These are phyloP conservation scores for Beauveria rudraprayagi DNA, from an alignment of 2,329 filamentous ascomycete species.

Conservation along the genomic window DNA sequence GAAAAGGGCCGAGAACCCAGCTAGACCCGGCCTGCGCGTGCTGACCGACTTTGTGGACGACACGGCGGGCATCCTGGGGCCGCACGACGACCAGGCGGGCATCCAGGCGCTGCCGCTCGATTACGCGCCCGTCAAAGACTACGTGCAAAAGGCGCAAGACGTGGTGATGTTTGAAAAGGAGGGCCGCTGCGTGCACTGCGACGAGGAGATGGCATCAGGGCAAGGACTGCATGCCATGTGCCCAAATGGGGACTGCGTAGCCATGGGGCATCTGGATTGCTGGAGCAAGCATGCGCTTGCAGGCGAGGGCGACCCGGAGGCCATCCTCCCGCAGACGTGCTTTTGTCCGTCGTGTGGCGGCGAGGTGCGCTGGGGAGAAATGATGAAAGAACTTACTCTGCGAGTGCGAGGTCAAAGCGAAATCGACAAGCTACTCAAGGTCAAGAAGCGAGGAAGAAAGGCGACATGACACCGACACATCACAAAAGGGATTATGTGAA, in stretches of 20 bases:
- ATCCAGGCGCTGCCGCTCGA: slow-evolving; percentile 49
- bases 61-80: background rate
- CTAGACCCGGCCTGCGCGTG: slow-evolving; percentile 44
- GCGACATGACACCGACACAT: background rate
- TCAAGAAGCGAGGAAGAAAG: slow-evolving; percentile 26
- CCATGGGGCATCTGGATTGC: slow-evolving; percentile 52
- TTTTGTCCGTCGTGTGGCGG: slow-evolving; percentile 62
- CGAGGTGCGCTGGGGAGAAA: slow-evolving; percentile 59
- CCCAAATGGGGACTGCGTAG: slow-evolving; percentile 43
- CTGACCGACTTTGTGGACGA: slow-evolving; percentile 43
- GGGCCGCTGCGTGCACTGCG: slow-evolving; percentile 47
- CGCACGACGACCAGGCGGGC: slow-evolving; percentile 24
- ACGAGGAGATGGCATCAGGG: slow-evolving; percentile 34
- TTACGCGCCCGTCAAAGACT: slow-evolving; percentile 43
- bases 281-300: slow-evolving; percentile 47
- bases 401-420: slow-evolving; percentile 63
- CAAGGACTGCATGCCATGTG: slow-evolving; percentile 51
- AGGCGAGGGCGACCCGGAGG: slow-evolving; percentile 23
- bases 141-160: slow-evolving; percentile 47
- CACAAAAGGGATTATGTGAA: background rate
- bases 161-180: slow-evolving; percentile 49
- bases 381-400: slow-evolving; percentile 77
- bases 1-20: slow-evolving; percentile 30
- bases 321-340: slow-evolving; percentile 60
- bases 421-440: slow-evolving; percentile 59